A percentile compares a stretch with the other conserved stretches of the same genome.
phyloP scores from a whole-genome alignment of 169 alveolate genomes.

The Plasmodium billcollinsi region DNA sequence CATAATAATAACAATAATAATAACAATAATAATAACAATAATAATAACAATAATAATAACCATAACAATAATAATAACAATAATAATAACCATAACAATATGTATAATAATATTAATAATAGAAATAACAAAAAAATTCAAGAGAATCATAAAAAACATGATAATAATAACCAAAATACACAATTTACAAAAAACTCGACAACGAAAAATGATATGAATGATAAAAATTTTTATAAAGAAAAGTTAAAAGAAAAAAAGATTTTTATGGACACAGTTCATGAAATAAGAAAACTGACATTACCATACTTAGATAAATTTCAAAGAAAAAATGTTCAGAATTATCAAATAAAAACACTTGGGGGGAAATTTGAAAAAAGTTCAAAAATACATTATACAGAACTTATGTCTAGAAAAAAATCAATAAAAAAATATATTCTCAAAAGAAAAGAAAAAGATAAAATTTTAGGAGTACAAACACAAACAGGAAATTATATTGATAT shows the following conservation, averaged over 20 bases:
- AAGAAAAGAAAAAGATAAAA: conserved; percentile 78
- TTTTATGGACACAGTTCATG: conserved; percentile 60
- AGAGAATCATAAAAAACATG: not conserved
- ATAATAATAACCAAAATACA: not conserved
- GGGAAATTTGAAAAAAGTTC: conserved; percentile 70
- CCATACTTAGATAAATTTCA: conserved; percentile 61
- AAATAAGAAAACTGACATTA: conserved; percentile 37
- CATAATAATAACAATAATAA: not conserved
- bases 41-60: not conserved
- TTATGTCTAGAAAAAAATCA: conserved; percentile 78
- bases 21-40: not conserved
- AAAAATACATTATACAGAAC: conserved; percentile 85
- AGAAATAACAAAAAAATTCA: not conserved
- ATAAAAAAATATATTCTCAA: conserved; percentile 79
- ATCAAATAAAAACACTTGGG: conserved; percentile 53
- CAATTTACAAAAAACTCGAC: conserved; percentile 24
- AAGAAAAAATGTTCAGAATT: conserved; percentile 60
- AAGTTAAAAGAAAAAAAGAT: conserved; percentile 26
- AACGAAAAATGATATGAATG: conserved; percentile 25
- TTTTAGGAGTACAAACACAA: conserved; percentile 28
- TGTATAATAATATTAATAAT: not conserved
- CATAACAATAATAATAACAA: not conserved
- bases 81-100: not conserved
- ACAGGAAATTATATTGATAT: conserved; percentile 33
- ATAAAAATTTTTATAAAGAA: conserved; percentile 22